phyloP scores from a whole-genome alignment of 2,329 filamentous ascomycete species.

The Aspergillus costaricaensis region DNA sequence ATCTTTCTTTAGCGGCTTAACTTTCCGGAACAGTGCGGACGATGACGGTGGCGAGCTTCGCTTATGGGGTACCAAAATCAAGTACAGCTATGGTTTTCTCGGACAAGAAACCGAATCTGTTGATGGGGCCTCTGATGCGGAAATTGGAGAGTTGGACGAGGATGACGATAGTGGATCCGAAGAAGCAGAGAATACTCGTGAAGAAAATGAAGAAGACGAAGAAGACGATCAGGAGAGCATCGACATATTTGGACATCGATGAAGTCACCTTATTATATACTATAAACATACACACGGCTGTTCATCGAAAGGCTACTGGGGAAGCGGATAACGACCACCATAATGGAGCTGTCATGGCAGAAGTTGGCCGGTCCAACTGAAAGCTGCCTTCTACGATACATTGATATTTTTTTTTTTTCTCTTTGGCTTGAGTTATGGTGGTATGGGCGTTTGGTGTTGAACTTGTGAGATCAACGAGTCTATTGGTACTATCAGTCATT shows the following conservation, averaged over 20 bases:
- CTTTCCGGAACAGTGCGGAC: slow-evolving; percentile 29
- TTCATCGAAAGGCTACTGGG: neutral
- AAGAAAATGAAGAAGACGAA: slow-evolving; percentile 54
- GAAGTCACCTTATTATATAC: slow-evolving; percentile 19
- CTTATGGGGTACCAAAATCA: slow-evolving; percentile 58
- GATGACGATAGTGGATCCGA: slow-evolving; percentile 36
- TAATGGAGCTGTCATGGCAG: slow-evolving; percentile 3
- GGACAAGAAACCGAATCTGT: slow-evolving; percentile 29
- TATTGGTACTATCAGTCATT: neutral
- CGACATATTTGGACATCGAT: slow-evolving; percentile 57
- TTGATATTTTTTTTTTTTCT: neutral
- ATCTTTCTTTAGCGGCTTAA: slow-evolving; percentile 29
- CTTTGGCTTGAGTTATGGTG: neutral
- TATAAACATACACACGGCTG: slow-evolving; percentile 1
- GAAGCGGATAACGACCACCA: slow-evolving; percentile 3
- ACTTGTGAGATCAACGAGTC: neutral
- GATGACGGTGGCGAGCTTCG: slow-evolving; percentile 61
- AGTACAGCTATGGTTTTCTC: slow-evolving; percentile 40
- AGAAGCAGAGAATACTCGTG: slow-evolving; percentile 43
- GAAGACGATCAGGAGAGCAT: slow-evolving; percentile 53
- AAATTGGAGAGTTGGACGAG: slow-evolving; percentile 25
- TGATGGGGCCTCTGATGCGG: slow-evolving; percentile 24
- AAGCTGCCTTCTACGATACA: slow-evolving; percentile 6
- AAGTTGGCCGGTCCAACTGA: slow-evolving; percentile 19
- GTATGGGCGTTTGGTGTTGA: slow-evolving; percentile 13